Percentiles rank a stretch among this genome's conserved stretches.
Evolutionary conservation across 345 rosid genomes (phyloP).

Genomic region (Gossypium longicalyx): DNA sequence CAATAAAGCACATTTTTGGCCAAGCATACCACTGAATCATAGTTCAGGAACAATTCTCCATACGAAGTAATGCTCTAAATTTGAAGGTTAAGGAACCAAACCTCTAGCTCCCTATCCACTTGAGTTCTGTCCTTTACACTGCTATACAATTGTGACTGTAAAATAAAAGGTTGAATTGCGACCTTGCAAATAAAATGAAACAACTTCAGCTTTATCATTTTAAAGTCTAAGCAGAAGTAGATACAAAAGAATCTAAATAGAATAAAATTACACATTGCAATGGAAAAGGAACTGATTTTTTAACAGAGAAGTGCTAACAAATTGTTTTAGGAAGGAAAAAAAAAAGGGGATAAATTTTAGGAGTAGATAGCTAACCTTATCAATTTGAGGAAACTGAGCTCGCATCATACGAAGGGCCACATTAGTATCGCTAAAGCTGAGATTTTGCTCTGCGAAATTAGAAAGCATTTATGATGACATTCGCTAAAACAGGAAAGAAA

Average conservation of each 20-base stretch:
- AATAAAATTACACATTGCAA: neutral
- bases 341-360: neutral
- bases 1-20: neutral
- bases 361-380: slow-evolving; percentile 44
- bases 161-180: slow-evolving; percentile 66
- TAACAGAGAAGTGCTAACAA: neutral
- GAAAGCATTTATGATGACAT: neutral
- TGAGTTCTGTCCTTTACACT: slow-evolving; percentile 76
- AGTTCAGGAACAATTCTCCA: neutral
- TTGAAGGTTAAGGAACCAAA: slow-evolving; percentile 19
- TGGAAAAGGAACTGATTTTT: neutral
- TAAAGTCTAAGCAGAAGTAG: neutral
- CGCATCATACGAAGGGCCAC: slow-evolving; percentile 89
- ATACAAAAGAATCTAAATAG: neutral
- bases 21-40: neutral
- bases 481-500: neutral
- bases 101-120: slow-evolving; percentile 91
- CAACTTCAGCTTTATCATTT: neutral
- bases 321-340: neutral
- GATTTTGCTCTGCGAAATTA: slow-evolving; percentile 54
- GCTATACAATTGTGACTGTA: slow-evolving; percentile 85
- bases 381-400: slow-evolving; percentile 79
- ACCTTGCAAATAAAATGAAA: slow-evolving; percentile 32
- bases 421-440: slow-evolving; percentile 71
- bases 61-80: neutral